Evolutionary conservation across 805 yeast species (phyloP).

Genomic region (Cyberlindnera mrakii): DNA sequence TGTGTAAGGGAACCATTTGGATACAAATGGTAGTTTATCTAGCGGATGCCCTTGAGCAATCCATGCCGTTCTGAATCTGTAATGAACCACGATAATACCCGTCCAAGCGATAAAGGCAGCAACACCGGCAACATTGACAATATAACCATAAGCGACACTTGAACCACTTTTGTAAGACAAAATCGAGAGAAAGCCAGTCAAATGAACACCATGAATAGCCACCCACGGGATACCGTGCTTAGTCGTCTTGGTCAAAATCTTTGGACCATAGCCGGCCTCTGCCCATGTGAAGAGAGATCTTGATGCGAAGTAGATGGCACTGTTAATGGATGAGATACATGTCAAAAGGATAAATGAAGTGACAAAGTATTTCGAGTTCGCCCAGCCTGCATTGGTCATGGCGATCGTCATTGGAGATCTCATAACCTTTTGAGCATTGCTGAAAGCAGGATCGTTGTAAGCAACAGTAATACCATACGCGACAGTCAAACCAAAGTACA

Average conservation of each 20-base stretch:
- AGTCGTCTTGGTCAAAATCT: constrained; percentile 43
- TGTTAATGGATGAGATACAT: constrained; percentile 63
- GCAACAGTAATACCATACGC: constrained; percentile 69
- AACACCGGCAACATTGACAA: constrained; percentile 65
- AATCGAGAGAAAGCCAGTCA: constrained; percentile 58
- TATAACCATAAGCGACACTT: constrained; percentile 58
- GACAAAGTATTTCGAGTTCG: constrained; percentile 57
- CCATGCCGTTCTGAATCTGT: constrained; percentile 63
- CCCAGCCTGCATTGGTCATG: constrained; percentile 60
- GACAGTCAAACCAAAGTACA: constrained; percentile 57
- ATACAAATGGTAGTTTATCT: constrained; percentile 63
- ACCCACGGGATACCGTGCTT: constrained; percentile 59
- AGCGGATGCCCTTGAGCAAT: constrained; percentile 55
- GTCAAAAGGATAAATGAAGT: constrained; percentile 63
- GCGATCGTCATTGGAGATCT: constrained; percentile 72
- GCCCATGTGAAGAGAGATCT: constrained; percentile 63
- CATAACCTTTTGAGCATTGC: constrained; percentile 29
- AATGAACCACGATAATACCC: constrained; percentile 52
- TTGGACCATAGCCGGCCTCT: constrained; percentile 54
- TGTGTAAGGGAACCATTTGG: constrained; percentile 42
- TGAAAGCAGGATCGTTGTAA: constrained; percentile 49
- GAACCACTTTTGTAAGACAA: constrained; percentile 48
- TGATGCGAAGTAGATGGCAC: constrained; percentile 64
- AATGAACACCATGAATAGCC: constrained; percentile 51
- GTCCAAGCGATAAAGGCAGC: constrained; percentile 73